Evolutionary conservation across 2,329 filamentous ascomycete species (phyloP).

Genomic region (Passalora sequoiae): DNA sequence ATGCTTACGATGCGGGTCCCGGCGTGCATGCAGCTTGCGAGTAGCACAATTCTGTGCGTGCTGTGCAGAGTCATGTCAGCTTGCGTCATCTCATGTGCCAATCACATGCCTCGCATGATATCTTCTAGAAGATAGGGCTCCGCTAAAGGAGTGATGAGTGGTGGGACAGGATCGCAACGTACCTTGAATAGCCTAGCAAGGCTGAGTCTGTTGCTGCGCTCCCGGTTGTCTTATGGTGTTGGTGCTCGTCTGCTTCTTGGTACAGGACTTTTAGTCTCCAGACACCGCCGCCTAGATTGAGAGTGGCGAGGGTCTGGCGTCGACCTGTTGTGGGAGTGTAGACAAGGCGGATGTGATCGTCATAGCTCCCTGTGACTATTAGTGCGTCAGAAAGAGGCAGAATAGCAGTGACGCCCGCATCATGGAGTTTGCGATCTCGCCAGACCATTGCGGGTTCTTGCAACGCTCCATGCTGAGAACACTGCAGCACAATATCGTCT

Average conservation of each 20-base stretch:
- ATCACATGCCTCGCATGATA: slow-evolving; percentile 1
- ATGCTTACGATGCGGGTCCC: slow-evolving; percentile 63
- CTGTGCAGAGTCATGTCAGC: slow-evolving; percentile 14
- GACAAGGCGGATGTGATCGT: slow-evolving; percentile 72
- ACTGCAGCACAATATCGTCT: slow-evolving; percentile 64
- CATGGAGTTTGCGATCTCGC: slow-evolving; percentile 58
- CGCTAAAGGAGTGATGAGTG: not conserved
- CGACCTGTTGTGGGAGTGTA: slow-evolving; percentile 37
- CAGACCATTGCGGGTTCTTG: slow-evolving; percentile 22
- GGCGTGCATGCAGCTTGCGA: slow-evolving; percentile 92
- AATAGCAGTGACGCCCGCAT: slow-evolving; percentile 84
- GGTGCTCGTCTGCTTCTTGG: too few relatives aligned
- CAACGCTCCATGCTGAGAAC: slow-evolving; percentile 11
- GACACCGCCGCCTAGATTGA: slow-evolving; percentile 71
- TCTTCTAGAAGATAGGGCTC: not conserved
- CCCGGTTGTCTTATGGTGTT: not conserved
- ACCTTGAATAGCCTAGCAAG: not conserved
- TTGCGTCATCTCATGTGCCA: slow-evolving; percentile 1
- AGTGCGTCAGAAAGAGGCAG: slow-evolving; percentile 62
- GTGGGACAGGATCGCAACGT: not conserved
- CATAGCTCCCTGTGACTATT: slow-evolving; percentile 84
- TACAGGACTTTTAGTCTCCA: slow-evolving; percentile 71
- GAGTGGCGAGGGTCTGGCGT: slow-evolving; percentile 55
- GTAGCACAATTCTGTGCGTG: slow-evolving; percentile 45
- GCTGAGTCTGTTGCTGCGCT: not conserved